Conservation (phyloP, 257 asterid genomes). For the Primulina huaijiensis region DNA sequence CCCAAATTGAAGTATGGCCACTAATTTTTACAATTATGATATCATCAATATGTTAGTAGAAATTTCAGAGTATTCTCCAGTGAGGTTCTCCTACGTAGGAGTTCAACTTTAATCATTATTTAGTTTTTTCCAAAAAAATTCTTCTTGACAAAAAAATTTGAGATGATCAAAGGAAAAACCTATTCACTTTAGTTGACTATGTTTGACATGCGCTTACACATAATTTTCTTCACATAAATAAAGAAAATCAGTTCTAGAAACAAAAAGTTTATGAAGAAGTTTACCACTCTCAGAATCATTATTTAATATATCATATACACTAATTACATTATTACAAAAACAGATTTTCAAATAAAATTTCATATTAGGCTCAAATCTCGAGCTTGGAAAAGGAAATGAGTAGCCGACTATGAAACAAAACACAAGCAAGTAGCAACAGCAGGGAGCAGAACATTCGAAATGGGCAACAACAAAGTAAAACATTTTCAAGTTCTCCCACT, state of each 20-base stretch:
- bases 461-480: slow-evolving; percentile 5
- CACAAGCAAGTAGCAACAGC: slow-evolving; percentile 8
- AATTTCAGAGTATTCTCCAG: no score
- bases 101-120: not conserved
- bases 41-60: no score
- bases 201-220: not conserved
- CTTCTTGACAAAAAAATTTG: not conserved
- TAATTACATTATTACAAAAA: not conserved
- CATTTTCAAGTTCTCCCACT: not conserved
- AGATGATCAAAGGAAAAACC: not conserved
- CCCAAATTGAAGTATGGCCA: no score
- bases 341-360: slow-evolving; percentile 4
- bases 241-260: not conserved
- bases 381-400: not conserved
- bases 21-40: no score
- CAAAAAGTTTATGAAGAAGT: not conserved
- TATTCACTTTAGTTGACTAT: not conserved
- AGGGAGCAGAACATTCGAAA: slow-evolving; percentile 5
- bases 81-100: not conserved
- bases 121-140: no score
- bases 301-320: not conserved
- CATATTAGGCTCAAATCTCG: not conserved
- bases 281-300: no score
- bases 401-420: not conserved
- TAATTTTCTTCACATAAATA: not conserved